Conservation (phyloP, 352 stramenopile species). For the Hyphochytrium catenoides region DNA sequence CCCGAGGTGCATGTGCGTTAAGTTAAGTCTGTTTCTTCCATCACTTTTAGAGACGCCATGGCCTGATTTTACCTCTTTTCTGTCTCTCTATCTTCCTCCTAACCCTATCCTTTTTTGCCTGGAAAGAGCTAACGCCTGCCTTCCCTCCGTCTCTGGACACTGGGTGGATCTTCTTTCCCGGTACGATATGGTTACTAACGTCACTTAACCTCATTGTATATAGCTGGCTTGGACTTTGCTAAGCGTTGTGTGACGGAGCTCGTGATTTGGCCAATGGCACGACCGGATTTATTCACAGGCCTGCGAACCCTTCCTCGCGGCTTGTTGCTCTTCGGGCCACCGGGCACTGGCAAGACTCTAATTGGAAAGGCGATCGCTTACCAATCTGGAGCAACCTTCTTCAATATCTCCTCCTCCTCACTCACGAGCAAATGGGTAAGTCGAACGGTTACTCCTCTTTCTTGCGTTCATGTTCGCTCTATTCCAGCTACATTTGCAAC, state of each 20-base stretch:
- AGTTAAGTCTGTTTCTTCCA: too few species aligned
- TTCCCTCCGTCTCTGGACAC: too few species aligned
- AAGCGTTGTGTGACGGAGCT: conserved; percentile 95
- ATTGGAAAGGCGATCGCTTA: conserved; percentile 98
- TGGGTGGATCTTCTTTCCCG: too few species aligned
- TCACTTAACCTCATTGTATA: background rate
- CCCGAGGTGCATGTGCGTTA: too few species aligned
- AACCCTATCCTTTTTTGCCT: background rate
- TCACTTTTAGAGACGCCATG: too few species aligned
- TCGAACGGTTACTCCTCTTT: too few species aligned
- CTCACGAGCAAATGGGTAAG: conserved; percentile 94
- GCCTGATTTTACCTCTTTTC: too few species aligned
- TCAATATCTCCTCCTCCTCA: conserved; percentile 94
- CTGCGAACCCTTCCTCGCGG: conserved; percentile 64
- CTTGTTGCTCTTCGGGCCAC: conserved; percentile 81
- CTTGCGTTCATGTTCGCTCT: too few species aligned
- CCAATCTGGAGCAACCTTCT: conserved; percentile 92
- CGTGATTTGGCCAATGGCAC: conserved; percentile 93
- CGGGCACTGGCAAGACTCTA: conserved; percentile 88
- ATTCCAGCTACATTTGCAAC: too few species aligned
- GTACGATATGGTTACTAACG: background rate
- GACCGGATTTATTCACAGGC: conserved; percentile 90
- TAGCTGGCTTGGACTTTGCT: conserved; percentile 81
- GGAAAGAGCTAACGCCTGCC: too few species aligned
- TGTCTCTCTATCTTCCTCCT: background rate